These are phyloP conservation scores for Hypoxylon sp. DNA, from an alignment of 2,329 filamentous ascomycete species.

Conservation along the genomic window DNA sequence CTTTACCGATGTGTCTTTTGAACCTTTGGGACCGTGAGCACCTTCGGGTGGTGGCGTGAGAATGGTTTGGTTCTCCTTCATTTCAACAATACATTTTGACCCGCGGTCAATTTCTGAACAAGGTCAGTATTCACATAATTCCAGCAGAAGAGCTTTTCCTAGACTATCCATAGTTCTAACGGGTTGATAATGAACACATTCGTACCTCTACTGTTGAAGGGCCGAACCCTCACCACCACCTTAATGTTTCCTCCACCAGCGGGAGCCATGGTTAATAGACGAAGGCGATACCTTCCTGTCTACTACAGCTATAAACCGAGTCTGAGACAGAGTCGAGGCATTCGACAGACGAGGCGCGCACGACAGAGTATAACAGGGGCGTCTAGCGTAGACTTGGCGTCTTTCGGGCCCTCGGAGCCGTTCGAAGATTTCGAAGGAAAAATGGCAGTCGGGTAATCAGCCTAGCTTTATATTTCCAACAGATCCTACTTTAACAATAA, in stretches of 20 bases:
- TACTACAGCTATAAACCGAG: conserved; percentile 45
- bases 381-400: conserved; percentile 13
- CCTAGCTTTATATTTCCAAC: conserved; percentile 26
- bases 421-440: conserved; percentile 18
- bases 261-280: conserved; percentile 67
- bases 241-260: conserved; percentile 96
- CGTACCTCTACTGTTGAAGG: conserved; percentile 94
- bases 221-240: conserved; percentile 96
- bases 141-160: background rate
- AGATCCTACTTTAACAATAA: conserved; percentile 20
- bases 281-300: conserved; percentile 45
- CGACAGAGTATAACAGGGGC: conserved; percentile 38
- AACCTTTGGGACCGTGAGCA: conserved; percentile 72
- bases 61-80: conserved; percentile 93
- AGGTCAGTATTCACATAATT: conserved; percentile 40
- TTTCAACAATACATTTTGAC: conserved; percentile 97
- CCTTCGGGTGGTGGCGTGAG: conserved; percentile 79
- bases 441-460: conserved; percentile 30
- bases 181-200: conserved; percentile 11
- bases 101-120: conserved; percentile 85
- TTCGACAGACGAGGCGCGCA: conserved; percentile 45
- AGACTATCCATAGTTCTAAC: conserved; percentile 5
- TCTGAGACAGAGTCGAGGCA: conserved; percentile 41
- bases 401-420: conserved; percentile 20
- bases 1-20: conserved; percentile 81